phyloP scores from a whole-genome alignment of 78 protist genomes.

The Guillardia theta region DNA sequence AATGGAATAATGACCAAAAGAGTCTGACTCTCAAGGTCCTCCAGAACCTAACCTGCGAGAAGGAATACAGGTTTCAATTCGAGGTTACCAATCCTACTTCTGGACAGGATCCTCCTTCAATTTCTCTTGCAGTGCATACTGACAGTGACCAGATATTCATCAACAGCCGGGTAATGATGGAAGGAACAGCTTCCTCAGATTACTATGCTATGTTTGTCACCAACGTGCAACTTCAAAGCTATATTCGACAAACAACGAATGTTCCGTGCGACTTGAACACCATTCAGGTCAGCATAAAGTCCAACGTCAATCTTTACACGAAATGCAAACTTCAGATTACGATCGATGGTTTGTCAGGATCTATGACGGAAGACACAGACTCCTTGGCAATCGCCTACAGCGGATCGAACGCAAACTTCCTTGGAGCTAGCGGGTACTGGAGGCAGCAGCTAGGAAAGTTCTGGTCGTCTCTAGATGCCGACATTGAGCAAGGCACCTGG shows the following conservation, averaged over 20 bases:
- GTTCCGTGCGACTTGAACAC: conserved; percentile 20
- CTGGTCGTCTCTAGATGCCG: neutral
- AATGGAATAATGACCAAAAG: neutral
- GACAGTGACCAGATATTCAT: no score
- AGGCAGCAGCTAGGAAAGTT: no score
- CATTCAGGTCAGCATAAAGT: neutral
- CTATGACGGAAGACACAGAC: neutral
- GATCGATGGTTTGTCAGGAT: neutral
- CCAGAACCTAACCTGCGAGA: neutral
- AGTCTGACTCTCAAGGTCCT: neutral
- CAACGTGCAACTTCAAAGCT: neutral
- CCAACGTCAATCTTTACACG: neutral
- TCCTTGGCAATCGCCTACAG: neutral
- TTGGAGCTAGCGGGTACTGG: no score
- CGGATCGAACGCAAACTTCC: neutral
- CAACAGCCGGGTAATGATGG: neutral
- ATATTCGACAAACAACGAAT: neutral
- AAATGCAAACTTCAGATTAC: neutral
- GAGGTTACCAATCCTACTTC: neutral
- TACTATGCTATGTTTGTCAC: neutral
- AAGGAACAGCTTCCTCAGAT: neutral
- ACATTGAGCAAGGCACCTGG: neutral
- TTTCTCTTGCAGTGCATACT: no score
- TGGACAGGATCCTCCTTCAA: neutral
- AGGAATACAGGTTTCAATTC: neutral